Percentiles rank a stretch among this genome's conserved stretches.
Evolutionary conservation across 495 filamentous ascomycete species (phyloP).

Genomic region (Cercophora newfieldiana): DNA sequence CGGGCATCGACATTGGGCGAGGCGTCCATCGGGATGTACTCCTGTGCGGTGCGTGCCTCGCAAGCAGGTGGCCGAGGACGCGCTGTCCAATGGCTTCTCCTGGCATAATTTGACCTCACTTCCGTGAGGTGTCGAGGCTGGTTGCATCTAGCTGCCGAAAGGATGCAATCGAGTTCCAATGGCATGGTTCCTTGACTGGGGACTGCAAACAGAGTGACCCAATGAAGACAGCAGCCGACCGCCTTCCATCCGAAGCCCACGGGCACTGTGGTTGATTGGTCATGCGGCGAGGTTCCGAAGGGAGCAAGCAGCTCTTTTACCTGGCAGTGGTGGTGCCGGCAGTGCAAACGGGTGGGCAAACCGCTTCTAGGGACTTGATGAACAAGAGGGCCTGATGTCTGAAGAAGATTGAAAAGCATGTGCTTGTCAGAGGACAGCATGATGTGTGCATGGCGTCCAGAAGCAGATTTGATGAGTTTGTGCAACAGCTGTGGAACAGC

Average conservation of each 20-base stretch:
- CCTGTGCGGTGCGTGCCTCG: background rate
- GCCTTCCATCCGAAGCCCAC: slow-evolving; percentile 8
- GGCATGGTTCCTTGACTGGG: slow-evolving; percentile 22
- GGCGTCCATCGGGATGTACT: background rate
- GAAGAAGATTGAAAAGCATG: background rate
- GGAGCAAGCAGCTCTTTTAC: background rate
- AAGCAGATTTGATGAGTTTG: slow-evolving; percentile 14
- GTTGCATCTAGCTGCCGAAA: slow-evolving; percentile 25
- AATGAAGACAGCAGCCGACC: slow-evolving; percentile 8
- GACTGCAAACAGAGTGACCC: slow-evolving; percentile 27
- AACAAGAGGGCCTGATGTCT: background rate
- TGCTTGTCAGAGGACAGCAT: background rate
- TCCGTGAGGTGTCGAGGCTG: slow-evolving; percentile 29
- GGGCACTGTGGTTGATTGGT: background rate
- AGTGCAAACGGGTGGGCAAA: background rate
- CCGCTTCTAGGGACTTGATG: background rate
- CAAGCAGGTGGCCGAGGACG: slow-evolving; percentile 20
- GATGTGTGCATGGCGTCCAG: background rate
- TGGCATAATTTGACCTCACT: slow-evolving; percentile 31
- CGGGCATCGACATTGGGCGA: slow-evolving; percentile 29
- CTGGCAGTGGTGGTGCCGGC: background rate
- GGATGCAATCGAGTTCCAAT: slow-evolving; percentile 22
- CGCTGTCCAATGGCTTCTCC: slow-evolving; percentile 25
- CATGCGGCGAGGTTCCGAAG: background rate
- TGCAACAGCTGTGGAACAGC: background rate